These are phyloP conservation scores for Reutealis trisperma DNA, from an alignment of 345 rosid species.

Conservation along the genomic window DNA sequence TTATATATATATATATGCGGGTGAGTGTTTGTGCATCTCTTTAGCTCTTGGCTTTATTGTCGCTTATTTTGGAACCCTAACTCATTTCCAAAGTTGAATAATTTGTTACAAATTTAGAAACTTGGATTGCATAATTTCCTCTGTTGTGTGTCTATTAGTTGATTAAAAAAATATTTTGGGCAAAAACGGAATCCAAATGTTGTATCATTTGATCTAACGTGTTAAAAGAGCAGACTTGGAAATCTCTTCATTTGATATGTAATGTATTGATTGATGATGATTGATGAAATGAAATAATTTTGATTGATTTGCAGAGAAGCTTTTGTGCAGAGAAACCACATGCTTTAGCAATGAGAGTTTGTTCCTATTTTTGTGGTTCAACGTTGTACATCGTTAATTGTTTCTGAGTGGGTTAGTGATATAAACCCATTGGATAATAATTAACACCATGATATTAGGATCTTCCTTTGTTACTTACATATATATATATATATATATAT, in stretches of 20 bases:
- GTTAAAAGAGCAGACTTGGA: not conserved
- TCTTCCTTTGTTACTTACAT: not conserved
- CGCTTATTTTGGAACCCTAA: not conserved
- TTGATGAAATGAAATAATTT: not conserved
- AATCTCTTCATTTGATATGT: not conserved
- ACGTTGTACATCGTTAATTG: not conserved
- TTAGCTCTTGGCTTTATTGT: not conserved
- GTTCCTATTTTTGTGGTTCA: not conserved
- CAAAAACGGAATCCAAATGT: not conserved
- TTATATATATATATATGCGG: too few relatives aligned
- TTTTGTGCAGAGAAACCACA: not conserved
- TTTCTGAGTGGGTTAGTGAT: not conserved
- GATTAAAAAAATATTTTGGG: not conserved
- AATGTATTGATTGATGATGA: not conserved
- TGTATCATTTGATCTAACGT: not conserved
- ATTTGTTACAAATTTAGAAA: not conserved
- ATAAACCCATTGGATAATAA: not conserved
- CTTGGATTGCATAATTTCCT: not conserved
- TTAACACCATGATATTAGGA: too few relatives aligned
- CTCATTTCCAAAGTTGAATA: not conserved
- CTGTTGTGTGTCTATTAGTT: not conserved
- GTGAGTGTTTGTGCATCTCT: not conserved
- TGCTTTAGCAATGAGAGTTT: conserved; percentile 4
- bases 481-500: too few relatives aligned
- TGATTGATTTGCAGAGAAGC: conserved; percentile 10